These are phyloP conservation scores for Gloeostereum incarnatum DNA, from an alignment of 768 basidiomycete genomes.

Conservation along the genomic window DNA sequence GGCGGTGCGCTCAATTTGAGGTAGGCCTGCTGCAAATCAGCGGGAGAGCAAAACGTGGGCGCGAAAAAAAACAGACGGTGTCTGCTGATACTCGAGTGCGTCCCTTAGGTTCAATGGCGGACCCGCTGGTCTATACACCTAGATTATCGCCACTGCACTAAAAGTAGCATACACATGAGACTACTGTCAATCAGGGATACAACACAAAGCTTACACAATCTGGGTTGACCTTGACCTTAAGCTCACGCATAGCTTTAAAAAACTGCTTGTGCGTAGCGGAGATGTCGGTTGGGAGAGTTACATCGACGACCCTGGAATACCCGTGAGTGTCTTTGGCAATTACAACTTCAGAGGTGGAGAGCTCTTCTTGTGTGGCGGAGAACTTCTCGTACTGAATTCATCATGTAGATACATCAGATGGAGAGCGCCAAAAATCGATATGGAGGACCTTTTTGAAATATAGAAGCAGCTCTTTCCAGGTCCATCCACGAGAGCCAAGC, in stretches of 20 bases:
- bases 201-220: slow-evolving; percentile 4
- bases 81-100: slow-evolving; percentile 6
- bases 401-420: too few species aligned
- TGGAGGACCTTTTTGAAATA: slow-evolving; percentile 10
- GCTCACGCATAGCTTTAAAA: slow-evolving; percentile 4
- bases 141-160: slow-evolving; percentile 12
- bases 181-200: not conserved
- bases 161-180: not conserved
- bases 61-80: slow-evolving; percentile 2
- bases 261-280: not conserved
- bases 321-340: too few species aligned
- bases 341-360: too few species aligned
- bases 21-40: slow-evolving; percentile 1
- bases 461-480: slow-evolving; percentile 9
- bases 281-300: slow-evolving; percentile 1
- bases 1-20: slow-evolving; percentile 5
- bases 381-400: too few species aligned
- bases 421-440: too few species aligned
- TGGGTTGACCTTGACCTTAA: slow-evolving; percentile 1
- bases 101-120: slow-evolving; percentile 5
- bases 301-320: too few species aligned
- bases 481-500: slow-evolving; percentile 11
- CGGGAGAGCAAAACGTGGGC: not conserved
- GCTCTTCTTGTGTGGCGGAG: too few species aligned
- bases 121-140: slow-evolving; percentile 10